These are phyloP conservation scores for Saccharomycopsis fermentans DNA, from an alignment of 805 yeast genomes.

Conservation along the genomic window DNA sequence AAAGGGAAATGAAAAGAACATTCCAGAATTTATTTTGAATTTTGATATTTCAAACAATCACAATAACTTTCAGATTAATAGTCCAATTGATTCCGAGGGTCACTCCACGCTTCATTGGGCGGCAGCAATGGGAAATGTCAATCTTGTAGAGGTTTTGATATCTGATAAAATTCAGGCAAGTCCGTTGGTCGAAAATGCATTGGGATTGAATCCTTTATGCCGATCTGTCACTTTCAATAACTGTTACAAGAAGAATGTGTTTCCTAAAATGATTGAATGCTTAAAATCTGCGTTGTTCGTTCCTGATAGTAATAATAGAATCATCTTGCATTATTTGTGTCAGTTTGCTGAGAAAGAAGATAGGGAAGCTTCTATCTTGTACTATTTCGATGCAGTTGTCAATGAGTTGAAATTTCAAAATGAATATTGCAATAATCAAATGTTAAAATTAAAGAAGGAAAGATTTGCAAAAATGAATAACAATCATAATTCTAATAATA, in stretches of 20 bases:
- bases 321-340: constrained; percentile 62
- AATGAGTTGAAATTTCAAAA: constrained; percentile 20
- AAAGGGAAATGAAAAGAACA: constrained; percentile 20
- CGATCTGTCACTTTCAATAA: constrained; percentile 63
- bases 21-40: constrained; percentile 28
- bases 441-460: constrained; percentile 10
- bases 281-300: constrained; percentile 57
- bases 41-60: constrained; percentile 39
- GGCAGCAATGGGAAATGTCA: constrained; percentile 62
- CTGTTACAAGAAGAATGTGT: constrained; percentile 54
- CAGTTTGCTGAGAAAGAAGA: constrained; percentile 42
- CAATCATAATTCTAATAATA: constrained; percentile 21
- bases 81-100: constrained; percentile 67
- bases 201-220: constrained; percentile 63
- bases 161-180: constrained; percentile 41
- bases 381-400: constrained; percentile 44
- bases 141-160: constrained; percentile 46
- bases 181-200: constrained; percentile 39
- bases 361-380: constrained; percentile 40
- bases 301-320: constrained; percentile 61
- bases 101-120: constrained; percentile 85
- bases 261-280: constrained; percentile 46
- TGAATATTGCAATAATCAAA: constrained; percentile 13
- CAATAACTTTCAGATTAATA: constrained; percentile 50
- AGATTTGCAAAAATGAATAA: constrained; percentile 22